Evolutionary conservation across 129 eudicot genomes (phyloP), one percentile per base, ranked within the genome.

Genomic region (Artemisia argyi): DNA sequence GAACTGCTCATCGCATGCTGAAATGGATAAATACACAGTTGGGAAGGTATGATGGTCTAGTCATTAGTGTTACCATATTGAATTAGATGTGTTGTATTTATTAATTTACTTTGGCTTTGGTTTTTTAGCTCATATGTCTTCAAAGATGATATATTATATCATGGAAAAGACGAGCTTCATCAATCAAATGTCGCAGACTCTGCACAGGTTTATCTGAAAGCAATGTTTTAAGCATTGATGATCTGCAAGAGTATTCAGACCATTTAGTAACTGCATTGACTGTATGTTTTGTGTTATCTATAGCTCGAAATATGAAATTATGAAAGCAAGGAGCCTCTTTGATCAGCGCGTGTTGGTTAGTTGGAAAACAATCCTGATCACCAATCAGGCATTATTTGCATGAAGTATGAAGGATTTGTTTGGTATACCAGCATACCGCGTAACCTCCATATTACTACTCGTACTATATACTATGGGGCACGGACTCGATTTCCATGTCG

Each of bases 1-100:
- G 59, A 53, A 53, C 59, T 15, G 59, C 59, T 53, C 3, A n/a
- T 0, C 11, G 11, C 59, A 0, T 53, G 59, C 22, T 53, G 19
- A 53, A 52, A 35, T 89, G 92, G 92, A 89, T 89, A 7, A 86
- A 89, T 69, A 86, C 78, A 76, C 82, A 82, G 66, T 28, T 82
- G 80, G 75, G 77, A 74, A 89, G 92, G 92, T 86, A 80, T 32
- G 50, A 12, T 35, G 3, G 19, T 32, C 16, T 63, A 18, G n/a
- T n/a, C n/a, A n/a, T n/a, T n/a, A n/a, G 19, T 32, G 11, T 1
- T 62, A 57, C 26, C 62, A 11, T 16, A 17, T 57, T 7, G 11
- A n/a, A 57, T 57, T 57, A 57, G 8, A 57, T 15, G 15, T 62
- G 47, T n/a, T 10, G 15, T 13, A 9, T 62, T 30, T 6, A 26